Evolutionary conservation across 2,329 filamentous ascomycete species (phyloP).

Genomic region (Verticillium tricorpus): DNA sequence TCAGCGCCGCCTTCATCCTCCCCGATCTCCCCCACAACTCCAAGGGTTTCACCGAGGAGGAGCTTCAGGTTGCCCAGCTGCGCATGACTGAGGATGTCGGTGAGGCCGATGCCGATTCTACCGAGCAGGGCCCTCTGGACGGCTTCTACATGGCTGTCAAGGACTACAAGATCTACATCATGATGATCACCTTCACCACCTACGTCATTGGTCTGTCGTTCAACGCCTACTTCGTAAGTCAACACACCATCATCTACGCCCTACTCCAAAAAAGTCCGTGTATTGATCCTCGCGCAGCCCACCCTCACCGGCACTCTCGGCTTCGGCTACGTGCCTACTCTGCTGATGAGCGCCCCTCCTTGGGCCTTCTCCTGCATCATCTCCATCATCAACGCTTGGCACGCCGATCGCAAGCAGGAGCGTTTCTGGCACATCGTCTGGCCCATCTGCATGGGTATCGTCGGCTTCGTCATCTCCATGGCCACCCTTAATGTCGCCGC

Average conservation of each 20-base stretch:
- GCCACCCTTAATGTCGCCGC: conserved; percentile 50
- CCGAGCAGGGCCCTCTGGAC: conserved; percentile 43
- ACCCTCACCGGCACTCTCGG: conserved; percentile 49
- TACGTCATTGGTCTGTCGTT: conserved; percentile 56
- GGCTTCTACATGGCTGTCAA: conserved; percentile 56
- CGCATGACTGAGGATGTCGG: conserved; percentile 55
- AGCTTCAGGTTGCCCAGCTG: conserved; percentile 49
- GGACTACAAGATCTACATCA: conserved; percentile 58
- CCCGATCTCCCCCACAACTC: conserved; percentile 53
- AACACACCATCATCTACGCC: accelerated
- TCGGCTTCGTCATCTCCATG: conserved; percentile 58
- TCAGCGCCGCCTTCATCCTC: conserved; percentile 42
- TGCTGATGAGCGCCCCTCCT: conserved; percentile 53
- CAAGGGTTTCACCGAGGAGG: conserved; percentile 54
- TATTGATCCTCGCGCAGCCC: conserved; percentile 25
- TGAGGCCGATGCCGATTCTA: conserved; percentile 47
- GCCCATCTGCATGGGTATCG: conserved; percentile 47
- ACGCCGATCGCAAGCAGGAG: conserved; percentile 50
- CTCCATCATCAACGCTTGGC: conserved; percentile 51
- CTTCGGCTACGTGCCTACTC: conserved; percentile 45
- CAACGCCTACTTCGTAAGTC: conserved; percentile 51
- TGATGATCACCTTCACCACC: conserved; percentile 58
- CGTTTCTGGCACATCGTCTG: conserved; percentile 52
- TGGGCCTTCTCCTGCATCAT: conserved; percentile 56
- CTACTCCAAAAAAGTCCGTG: neutral